Base-by-base conservation (phyloP, 1,284 basidiomycete species). In the Cryptococcus wingfieldii region DNA sequence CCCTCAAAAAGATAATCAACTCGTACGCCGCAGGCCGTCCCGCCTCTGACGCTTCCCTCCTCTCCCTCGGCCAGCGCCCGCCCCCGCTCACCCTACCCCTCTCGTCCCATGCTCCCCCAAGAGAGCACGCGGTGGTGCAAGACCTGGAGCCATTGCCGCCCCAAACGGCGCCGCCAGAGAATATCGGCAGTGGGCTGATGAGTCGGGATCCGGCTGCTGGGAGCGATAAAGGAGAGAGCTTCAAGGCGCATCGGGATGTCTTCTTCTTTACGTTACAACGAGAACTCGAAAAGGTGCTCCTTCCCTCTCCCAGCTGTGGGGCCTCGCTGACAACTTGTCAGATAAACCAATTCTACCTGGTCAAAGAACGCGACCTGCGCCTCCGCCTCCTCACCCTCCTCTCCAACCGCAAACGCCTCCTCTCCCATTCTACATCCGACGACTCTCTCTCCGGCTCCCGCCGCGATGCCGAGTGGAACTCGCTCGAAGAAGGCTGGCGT, bases 231-330 rank as follows among this genome's bases (percentile, higher is more conserved):
- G 68, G 64, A 10, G 76, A 77, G 47, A 78, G 87, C 69, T 92
- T 95, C 69, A 89, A 89, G 68, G 90, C 92, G 16, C 92, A 97
- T 80, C 92, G 95, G 70, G 90, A 95, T 19, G 91, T 93, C 1
- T 99, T 98, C 82, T 98, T 99, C 82, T 98, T 98, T 83, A 98
- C 95, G 72, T 83, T 99, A 1, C 95, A 98, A 76, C 83, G 96
- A 37, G 96, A 99, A 77, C 81, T 98, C 19, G 96, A 98, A 79
- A 99, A 98, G 85, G 93, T 88, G 70, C 62, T 67, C 23, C 23
- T 23, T 55, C 14, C 25, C 9, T 16, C 13, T 14, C 8, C 0
- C 9, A 23, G 38, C 34, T 43, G 28, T 23, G 7, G 14, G 14
- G 19, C 13, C 18, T 25, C 23, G 10, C 56, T 56, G 28, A 59